Evolutionary conservation across 805 yeast species (phyloP), one percentile per base, ranked within the genome.

Genomic region (Cyberlindnera veronae): DNA sequence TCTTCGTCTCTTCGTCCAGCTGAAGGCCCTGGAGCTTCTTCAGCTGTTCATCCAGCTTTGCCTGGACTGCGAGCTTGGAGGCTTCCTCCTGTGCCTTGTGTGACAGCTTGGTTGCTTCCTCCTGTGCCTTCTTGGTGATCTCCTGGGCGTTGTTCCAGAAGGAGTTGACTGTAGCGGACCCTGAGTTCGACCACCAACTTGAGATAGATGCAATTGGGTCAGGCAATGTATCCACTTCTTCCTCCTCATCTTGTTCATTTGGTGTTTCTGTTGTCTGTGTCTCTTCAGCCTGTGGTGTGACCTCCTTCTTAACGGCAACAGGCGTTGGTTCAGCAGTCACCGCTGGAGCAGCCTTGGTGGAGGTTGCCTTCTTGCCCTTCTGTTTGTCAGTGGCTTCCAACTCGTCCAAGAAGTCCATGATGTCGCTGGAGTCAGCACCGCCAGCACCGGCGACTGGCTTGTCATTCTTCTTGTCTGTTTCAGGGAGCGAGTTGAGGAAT

Each of bases 401-500:
- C 60, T 85, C 89, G 60, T 85, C 89, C 43, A 69, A 51, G 48
- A 71, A 69, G 26, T 67, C 67, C 49, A 70, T 49, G 14, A 68
- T 68, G 49, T 68, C 74, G 6, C 57, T 60, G 32, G 57, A 58
- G 34, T 57, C 64, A 2, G 37, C 42, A n/a, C 58, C 60, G 16
- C 55, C 56, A 36, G 56, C 50, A 36, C 50, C 58, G 3, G 24
- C 47, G 48, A 57, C 72, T 7, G 34, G 17, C 3, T 9, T 20
- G 4, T 15, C 16, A 14, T 20, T 11, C 41, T 54, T 59, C 34
- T 55, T 54, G 24, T 49, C 54, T 1, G 45, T 15, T 20, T 81
- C 88, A 3, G 95, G 93, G 34, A 88, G 72, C 1, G 90, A 82
- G 54, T 84, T 88, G 50, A 85, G 70, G 56, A 86, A 86, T 48